Percentiles rank a stretch among this genome's conserved stretches.
Conservation (phyloP, 2,329 filamentous ascomycete genomes). For the Colletotrichum aenigma region DNA sequence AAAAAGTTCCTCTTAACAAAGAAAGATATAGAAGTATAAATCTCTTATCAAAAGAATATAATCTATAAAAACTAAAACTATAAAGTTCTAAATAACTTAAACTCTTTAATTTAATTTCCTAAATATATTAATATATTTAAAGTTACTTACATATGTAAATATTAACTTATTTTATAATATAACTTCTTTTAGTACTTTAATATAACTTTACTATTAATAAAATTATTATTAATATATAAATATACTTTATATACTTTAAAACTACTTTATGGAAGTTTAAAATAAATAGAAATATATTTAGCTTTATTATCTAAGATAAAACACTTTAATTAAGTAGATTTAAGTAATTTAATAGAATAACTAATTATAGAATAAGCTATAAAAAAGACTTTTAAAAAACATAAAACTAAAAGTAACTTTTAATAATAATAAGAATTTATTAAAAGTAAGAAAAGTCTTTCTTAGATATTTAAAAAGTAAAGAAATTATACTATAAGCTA, state of each 20-base stretch:
- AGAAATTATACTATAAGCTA: neutral
- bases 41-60: neutral
- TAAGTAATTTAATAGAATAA: neutral
- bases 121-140: neutral
- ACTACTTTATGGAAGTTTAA: neutral
- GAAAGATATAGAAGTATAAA: neutral
- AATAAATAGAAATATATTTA: rapidly evolving
- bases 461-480: neutral
- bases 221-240: rapidly evolving
- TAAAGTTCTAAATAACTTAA: neutral
- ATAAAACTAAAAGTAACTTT: neutral
- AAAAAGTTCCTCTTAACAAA: neutral
- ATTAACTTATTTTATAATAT: neutral
- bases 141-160: neutral
- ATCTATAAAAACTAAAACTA: neutral
- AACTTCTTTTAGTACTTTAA: rapidly evolving
- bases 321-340: rapidly evolving
- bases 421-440: neutral
- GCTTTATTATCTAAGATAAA: neutral
- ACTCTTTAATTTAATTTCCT: neutral
- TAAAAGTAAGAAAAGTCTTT: neutral
- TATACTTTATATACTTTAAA: neutral
- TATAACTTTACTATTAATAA: rapidly evolving
- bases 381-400: rapidly evolving
- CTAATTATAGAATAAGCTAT: neutral